Percentiles rank a stretch among this genome's conserved stretches.
phyloP scores from a whole-genome alignment of 176 grass and related monocot genomes.

The Aegilops sharonensis region DNA sequence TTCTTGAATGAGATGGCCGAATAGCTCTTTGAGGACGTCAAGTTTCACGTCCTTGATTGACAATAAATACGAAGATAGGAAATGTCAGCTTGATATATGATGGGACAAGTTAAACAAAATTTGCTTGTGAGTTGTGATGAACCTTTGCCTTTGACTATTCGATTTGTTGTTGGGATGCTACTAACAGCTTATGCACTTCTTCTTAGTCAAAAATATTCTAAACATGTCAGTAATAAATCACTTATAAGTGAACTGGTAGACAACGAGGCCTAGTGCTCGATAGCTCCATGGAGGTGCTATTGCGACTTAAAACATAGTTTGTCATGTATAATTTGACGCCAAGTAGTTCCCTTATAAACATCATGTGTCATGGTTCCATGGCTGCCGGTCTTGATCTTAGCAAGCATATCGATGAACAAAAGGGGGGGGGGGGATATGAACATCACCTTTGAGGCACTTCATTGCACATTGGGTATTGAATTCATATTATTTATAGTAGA shows the following conservation, averaged over 20 bases:
- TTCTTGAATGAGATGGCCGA: constrained; percentile 56
- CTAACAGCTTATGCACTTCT: constrained; percentile 65
- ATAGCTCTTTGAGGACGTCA: constrained; percentile 45
- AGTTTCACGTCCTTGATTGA: constrained; percentile 60
- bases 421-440: too few relatives aligned
- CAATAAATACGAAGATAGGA: constrained; percentile 20
- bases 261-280: not conserved
- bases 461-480: too few relatives aligned
- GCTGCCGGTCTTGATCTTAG: too few relatives aligned
- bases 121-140: not conserved
- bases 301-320: constrained; percentile 73
- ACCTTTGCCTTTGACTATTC: constrained; percentile 77
- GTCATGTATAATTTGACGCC: constrained; percentile 76
- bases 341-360: constrained; percentile 27
- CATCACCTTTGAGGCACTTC: too few relatives aligned
- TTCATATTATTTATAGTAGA: too few relatives aligned
- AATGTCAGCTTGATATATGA: not conserved
- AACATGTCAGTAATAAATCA: constrained; percentile 21
- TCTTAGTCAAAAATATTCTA: constrained; percentile 72
- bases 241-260: not conserved
- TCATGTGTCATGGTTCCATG: too few relatives aligned
- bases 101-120: constrained; percentile 5
- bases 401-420: too few relatives aligned
- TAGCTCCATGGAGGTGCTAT: not conserved
- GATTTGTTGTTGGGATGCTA: constrained; percentile 53